phyloP scores from a whole-genome alignment of 2,329 filamentous ascomycete species.

The Trichoderma lentiforme region DNA sequence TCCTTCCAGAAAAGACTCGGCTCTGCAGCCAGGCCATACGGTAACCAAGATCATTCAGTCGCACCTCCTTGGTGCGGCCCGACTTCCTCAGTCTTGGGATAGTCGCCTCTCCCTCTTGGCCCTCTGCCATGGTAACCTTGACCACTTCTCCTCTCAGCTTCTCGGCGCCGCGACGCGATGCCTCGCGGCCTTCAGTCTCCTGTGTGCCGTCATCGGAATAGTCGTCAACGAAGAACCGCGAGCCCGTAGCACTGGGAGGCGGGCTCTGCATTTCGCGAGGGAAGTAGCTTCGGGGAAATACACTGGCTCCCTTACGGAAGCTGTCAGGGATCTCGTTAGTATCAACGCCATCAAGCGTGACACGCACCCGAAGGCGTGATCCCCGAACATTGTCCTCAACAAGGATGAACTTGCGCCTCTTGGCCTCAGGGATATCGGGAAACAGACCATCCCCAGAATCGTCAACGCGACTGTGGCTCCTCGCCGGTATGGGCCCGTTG shows the following conservation, averaged over 20 bases:
- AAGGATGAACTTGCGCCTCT: constrained; percentile 93
- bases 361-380: constrained; percentile 79
- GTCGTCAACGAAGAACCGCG: constrained; percentile 70
- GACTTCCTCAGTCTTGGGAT: constrained; percentile 71
- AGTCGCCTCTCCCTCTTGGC: constrained; percentile 67
- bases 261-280: constrained; percentile 89
- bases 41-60: constrained; percentile 88
- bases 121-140: constrained; percentile 63
- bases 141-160: constrained; percentile 43
- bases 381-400: constrained; percentile 85
- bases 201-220: constrained; percentile 53
- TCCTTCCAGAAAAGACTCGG: constrained; percentile 81
- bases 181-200: constrained; percentile 47
- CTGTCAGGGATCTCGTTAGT: constrained; percentile 96
- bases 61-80: constrained; percentile 76
- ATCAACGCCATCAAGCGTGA: constrained; percentile 89
- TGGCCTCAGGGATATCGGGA: constrained; percentile 81
- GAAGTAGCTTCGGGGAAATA: constrained; percentile 89
- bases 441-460: constrained; percentile 70
- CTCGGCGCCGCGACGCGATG: constrained; percentile 35
- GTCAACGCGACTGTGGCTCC: constrained; percentile 43
- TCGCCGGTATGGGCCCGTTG: constrained; percentile 35
- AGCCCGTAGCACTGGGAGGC: constrained; percentile 70
- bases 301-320: constrained; percentile 84
- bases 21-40: constrained; percentile 97